These are phyloP conservation scores for Neohortaea acidophila DNA, from an alignment of 495 filamentous ascomycete species.

Conservation along the genomic window DNA sequence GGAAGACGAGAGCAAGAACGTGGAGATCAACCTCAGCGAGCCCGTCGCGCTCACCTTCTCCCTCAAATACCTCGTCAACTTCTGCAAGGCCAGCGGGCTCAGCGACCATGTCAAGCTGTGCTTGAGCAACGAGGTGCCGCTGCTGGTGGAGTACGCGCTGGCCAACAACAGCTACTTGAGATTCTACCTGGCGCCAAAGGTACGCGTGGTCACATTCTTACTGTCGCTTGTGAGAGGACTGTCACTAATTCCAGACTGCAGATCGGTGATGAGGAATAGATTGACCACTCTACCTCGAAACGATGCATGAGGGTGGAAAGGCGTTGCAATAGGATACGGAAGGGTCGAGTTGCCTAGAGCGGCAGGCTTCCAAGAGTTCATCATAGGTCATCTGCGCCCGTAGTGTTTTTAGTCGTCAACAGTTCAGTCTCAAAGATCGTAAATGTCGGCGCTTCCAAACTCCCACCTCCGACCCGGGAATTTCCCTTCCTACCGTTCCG, in stretches of 20 bases:
- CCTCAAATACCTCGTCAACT: slow-evolving; percentile 98
- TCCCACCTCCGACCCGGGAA: no score
- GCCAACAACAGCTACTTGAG: slow-evolving; percentile 72
- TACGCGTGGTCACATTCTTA: slow-evolving; percentile 25
- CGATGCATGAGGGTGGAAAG: no score
- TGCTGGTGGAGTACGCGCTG: slow-evolving; percentile 83
- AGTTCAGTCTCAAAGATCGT: no score
- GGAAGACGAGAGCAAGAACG: slow-evolving; percentile 74
- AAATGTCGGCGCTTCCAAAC: no score
- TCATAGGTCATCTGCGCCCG: no score
- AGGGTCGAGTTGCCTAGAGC: no score
- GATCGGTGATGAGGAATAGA: slow-evolving; percentile 6
- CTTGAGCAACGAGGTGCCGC: slow-evolving; percentile 88
- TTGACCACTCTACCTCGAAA: not conserved
- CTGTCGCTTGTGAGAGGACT: not conserved
- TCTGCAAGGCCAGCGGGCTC: slow-evolving; percentile 90
- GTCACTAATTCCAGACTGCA: not conserved
- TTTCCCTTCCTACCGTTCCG: no score
- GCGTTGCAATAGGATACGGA: no score
- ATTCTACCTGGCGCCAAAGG: slow-evolving; percentile 98
- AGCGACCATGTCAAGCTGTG: slow-evolving; percentile 74
- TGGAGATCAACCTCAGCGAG: slow-evolving; percentile 81
- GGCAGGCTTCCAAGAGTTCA: no score
- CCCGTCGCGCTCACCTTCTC: slow-evolving; percentile 94
- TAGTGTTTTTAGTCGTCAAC: no score